Evolutionary conservation across 2,329 filamentous ascomycete species (phyloP).

Genomic region (Bipolaris victoriae): DNA sequence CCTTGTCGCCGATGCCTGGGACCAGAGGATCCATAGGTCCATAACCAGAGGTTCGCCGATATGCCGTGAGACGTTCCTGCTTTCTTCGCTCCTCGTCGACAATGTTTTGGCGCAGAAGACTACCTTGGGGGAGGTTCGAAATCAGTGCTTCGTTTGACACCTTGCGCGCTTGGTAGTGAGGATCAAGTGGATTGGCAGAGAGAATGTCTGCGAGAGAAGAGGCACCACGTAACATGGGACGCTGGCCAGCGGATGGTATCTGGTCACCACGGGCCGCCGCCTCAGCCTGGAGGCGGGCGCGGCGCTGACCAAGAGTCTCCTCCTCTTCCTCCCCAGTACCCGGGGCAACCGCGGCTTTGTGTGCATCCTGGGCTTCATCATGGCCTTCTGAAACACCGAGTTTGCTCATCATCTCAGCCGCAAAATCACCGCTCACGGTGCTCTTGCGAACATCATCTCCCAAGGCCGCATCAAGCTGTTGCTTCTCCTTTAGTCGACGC

Average conservation of each 20-base stretch:
- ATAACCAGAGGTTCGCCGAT: slow-evolving; percentile 41
- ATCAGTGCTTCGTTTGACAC: slow-evolving; percentile 45
- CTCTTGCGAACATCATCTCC: slow-evolving; percentile 49
- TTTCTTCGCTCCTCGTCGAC: slow-evolving; percentile 47
- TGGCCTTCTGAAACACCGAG: slow-evolving; percentile 37
- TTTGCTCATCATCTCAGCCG: slow-evolving; percentile 68
- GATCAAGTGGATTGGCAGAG: slow-evolving; percentile 58
- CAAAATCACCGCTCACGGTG: slow-evolving; percentile 70
- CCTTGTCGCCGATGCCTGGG: slow-evolving; percentile 29
- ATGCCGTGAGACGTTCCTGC: slow-evolving; percentile 43
- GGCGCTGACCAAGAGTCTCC: slow-evolving; percentile 79
- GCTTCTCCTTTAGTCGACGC: slow-evolving; percentile 67
- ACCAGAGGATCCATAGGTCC: slow-evolving; percentile 40
- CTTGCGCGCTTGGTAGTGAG: slow-evolving; percentile 43
- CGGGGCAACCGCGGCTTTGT: slow-evolving; percentile 28
- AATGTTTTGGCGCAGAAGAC: slow-evolving; percentile 50
- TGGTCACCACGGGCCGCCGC: slow-evolving; percentile 59
- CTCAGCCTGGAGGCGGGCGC: slow-evolving; percentile 74
- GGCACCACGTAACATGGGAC: slow-evolving; percentile 49
- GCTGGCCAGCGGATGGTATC: slow-evolving; percentile 28
- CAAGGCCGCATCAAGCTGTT: slow-evolving; percentile 55
- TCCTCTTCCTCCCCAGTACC: slow-evolving; percentile 59
- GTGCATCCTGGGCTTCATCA: slow-evolving; percentile 17
- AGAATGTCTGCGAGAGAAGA: slow-evolving; percentile 69
- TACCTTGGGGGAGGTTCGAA: slow-evolving; percentile 47